Percentiles rank a stretch among this genome's conserved stretches.
These are phyloP conservation scores for Aeschynomene evenia DNA, from an alignment of 306 rosid species.

Conservation along the genomic window DNA sequence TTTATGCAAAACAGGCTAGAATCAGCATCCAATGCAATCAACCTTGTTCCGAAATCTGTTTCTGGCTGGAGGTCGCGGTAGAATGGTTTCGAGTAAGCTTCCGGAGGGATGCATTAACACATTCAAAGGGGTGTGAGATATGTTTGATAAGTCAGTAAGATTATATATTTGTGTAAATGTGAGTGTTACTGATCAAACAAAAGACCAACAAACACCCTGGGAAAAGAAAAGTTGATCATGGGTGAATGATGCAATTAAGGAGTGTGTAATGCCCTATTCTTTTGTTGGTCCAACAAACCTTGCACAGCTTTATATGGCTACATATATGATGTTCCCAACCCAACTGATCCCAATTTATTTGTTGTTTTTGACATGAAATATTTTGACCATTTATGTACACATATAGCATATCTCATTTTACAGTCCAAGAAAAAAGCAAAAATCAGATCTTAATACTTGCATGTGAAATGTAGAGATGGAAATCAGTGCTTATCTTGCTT, in stretches of 20 bases:
- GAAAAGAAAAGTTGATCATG: neutral
- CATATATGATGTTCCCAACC: constrained; percentile 3
- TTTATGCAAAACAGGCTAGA: constrained; percentile 61
- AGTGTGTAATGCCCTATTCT: neutral
- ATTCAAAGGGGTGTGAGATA: neutral
- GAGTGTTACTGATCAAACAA: constrained; percentile 15
- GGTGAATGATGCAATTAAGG: neutral
- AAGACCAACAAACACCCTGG: neutral
- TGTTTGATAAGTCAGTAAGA: constrained; percentile 22
- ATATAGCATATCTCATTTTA: too few species aligned
- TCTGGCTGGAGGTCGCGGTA: constrained; percentile 81
- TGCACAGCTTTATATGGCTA: neutral
- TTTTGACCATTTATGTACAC: neutral
- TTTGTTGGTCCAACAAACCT: neutral
- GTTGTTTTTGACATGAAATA: constrained; percentile 10
- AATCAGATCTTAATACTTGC: too few species aligned
- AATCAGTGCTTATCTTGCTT: too few species aligned
- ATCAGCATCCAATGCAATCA: constrained; percentile 70
- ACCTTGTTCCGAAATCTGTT: constrained; percentile 79
- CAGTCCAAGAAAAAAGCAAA: too few species aligned
- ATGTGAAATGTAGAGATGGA: too few species aligned
- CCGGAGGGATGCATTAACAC: neutral
- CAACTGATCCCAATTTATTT: constrained; percentile 15
- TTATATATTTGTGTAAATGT: neutral
- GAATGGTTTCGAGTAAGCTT: constrained; percentile 16